Percentiles rank a stretch among this genome's conserved stretches.
Conservation (phyloP, 2,329 filamentous ascomycete genomes). For the Chaetomium strumarium region DNA sequence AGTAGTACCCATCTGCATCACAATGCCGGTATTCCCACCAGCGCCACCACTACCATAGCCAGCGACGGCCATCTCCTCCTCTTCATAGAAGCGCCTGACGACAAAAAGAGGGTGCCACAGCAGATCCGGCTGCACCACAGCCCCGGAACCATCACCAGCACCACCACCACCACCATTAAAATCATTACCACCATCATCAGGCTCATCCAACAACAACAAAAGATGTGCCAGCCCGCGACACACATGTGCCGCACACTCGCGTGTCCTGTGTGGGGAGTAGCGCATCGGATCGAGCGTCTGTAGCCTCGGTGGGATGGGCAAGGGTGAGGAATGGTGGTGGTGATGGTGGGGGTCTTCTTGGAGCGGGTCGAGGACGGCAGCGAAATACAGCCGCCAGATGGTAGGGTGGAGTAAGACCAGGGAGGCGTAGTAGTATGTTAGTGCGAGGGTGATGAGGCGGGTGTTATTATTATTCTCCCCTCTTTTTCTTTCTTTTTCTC, state of each 20-base stretch:
- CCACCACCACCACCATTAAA: conserved; percentile 30
- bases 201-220: too few species aligned
- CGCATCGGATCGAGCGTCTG: conserved; percentile 35
- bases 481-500: too few species aligned
- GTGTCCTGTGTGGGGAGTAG: conserved; percentile 37
- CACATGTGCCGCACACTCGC: conserved; percentile 42
- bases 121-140: conserved; percentile 38
- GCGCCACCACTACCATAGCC: neutral
- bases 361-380: conserved; percentile 39
- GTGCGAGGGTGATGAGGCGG: conserved; percentile 36
- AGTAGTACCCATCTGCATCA: neutral
- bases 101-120: conserved; percentile 39
- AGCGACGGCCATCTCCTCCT: neutral
- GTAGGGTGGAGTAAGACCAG: conserved; percentile 45
- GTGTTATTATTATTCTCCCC: too few species aligned
- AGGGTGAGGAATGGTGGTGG: neutral
- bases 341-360: conserved; percentile 4
- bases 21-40: neutral
- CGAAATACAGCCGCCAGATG: conserved; percentile 39
- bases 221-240: conserved; percentile 35
- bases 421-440: conserved; percentile 50
- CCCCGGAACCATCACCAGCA: conserved; percentile 16
- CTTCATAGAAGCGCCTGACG: conserved; percentile 36
- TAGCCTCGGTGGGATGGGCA: conserved; percentile 28
- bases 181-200: too few species aligned